These are phyloP conservation scores for Neospora caninum DNA, from an alignment of 169 alveolate species.

Conservation along the genomic window DNA sequence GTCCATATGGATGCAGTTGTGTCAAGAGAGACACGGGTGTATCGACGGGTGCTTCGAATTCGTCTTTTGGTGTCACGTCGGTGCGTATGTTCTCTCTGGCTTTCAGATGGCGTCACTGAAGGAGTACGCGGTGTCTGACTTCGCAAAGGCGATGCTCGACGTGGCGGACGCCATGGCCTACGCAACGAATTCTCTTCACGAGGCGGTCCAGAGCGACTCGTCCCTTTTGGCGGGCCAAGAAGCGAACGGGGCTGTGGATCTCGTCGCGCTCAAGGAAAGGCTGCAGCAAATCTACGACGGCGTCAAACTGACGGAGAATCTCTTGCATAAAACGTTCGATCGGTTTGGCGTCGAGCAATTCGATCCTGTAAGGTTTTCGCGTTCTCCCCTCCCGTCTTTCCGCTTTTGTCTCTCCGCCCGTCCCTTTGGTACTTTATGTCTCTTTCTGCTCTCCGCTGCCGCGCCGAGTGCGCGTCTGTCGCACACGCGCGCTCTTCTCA, in stretches of 20 bases:
- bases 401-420: background rate
- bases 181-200: constrained; percentile 75
- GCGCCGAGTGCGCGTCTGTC: too few species aligned
- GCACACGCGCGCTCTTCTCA: too few species aligned
- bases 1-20: background rate
- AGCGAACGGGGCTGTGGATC: background rate
- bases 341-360: constrained; percentile 55
- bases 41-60: too few species aligned
- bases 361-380: constrained; percentile 48
- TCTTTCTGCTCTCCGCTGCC: too few species aligned
- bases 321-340: constrained; percentile 83
- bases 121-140: constrained; percentile 85
- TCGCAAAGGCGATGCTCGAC: constrained; percentile 89
- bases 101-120: constrained; percentile 79
- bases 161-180: constrained; percentile 88
- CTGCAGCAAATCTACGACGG: constrained; percentile 79
- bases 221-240: background rate
- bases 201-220: background rate
- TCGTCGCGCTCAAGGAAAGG: background rate
- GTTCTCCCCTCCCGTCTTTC: background rate
- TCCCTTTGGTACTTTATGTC: background rate
- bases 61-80: background rate
- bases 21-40: background rate
- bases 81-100: too few species aligned
- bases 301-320: constrained; percentile 85